A percentile compares a stretch with the other conserved stretches of the same genome.
Conservation (phyloP, 148 eudicot species). For the Bassia scoparia region DNA sequence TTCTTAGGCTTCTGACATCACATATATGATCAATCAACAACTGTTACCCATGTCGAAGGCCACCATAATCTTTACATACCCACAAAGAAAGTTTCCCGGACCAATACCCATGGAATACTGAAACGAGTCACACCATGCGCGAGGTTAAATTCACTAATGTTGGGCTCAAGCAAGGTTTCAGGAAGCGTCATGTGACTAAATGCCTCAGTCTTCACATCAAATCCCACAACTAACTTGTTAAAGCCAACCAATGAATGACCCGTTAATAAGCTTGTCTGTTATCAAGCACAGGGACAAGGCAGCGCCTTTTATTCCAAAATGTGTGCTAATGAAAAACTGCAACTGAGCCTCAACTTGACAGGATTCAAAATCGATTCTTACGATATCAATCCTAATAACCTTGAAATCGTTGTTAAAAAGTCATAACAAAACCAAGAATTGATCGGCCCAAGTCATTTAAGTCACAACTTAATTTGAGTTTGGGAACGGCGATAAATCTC, state of each 20-base stretch:
- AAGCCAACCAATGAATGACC: conserved; percentile 34
- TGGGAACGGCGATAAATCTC: conserved; percentile 23
- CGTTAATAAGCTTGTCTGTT: conserved; percentile 25
- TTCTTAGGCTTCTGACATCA: conserved; percentile 23
- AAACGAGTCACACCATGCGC: conserved; percentile 16
- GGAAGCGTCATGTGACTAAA: conserved; percentile 30
- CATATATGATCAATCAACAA: conserved; percentile 13
- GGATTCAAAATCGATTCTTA: conserved; percentile 5
- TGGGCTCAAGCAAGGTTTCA: conserved; percentile 7
- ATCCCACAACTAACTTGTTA: conserved; percentile 21
- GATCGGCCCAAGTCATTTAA: not conserved
- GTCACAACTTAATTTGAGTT: not conserved
- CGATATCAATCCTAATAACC: conserved; percentile 28
- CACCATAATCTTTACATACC: conserved; percentile 35
- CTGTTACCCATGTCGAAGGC: conserved; percentile 32
- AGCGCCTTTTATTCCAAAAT: not conserved
- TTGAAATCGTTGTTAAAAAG: conserved; percentile 24
- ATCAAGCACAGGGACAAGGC: conserved; percentile 20
- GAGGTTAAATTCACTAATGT: conserved; percentile 19
- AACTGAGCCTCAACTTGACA: conserved; percentile 20
- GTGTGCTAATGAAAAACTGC: conserved; percentile 27
- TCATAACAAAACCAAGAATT: conserved; percentile 35
- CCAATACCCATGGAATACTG: conserved; percentile 22
- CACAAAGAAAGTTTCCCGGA: conserved; percentile 26
- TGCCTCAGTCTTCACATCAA: conserved; percentile 29